Evolutionary conservation across 306 rosid species (phyloP).

Genomic region (Fragaria nilgerrensis): DNA sequence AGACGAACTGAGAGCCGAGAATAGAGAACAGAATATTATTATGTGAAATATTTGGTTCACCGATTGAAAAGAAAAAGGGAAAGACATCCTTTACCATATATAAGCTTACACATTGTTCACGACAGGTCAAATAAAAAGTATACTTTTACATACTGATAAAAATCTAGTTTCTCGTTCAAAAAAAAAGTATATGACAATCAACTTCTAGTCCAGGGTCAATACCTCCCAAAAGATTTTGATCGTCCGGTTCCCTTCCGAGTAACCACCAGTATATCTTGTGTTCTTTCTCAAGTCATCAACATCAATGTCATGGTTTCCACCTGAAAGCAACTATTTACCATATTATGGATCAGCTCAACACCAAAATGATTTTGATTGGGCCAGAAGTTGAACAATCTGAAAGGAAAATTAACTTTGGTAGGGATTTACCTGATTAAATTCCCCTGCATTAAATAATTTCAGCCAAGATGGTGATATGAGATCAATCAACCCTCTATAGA

Average conservation of each 20-base stretch:
- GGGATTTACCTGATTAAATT: constrained; percentile 85
- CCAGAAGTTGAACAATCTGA: neutral
- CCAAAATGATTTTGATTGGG: constrained; percentile 19
- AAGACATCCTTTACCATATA: neutral
- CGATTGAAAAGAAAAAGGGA: neutral
- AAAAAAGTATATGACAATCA: neutral
- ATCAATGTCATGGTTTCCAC: constrained; percentile 92
- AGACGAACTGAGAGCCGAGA: neutral
- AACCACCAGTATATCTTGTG: constrained; percentile 92
- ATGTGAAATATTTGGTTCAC: neutral
- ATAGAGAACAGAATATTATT: neutral
- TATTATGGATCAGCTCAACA: constrained; percentile 33
- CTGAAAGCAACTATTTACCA: constrained; percentile 83
- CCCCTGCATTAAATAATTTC: constrained; percentile 88
- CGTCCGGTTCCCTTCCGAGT: constrained; percentile 78
- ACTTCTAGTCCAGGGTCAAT: constrained; percentile 14
- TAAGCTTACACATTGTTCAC: neutral
- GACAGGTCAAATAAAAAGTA: neutral
- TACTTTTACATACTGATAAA: neutral
- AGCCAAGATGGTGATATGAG: constrained; percentile 96
- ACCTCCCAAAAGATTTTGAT: constrained; percentile 95
- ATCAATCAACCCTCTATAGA: constrained; percentile 86
- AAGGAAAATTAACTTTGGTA: neutral
- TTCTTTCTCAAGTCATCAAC: constrained; percentile 79
- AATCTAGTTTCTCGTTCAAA: neutral